These are phyloP conservation scores for Staphylotrichum longicolle DNA, from an alignment of 495 filamentous ascomycete genomes.

Conservation along the genomic window DNA sequence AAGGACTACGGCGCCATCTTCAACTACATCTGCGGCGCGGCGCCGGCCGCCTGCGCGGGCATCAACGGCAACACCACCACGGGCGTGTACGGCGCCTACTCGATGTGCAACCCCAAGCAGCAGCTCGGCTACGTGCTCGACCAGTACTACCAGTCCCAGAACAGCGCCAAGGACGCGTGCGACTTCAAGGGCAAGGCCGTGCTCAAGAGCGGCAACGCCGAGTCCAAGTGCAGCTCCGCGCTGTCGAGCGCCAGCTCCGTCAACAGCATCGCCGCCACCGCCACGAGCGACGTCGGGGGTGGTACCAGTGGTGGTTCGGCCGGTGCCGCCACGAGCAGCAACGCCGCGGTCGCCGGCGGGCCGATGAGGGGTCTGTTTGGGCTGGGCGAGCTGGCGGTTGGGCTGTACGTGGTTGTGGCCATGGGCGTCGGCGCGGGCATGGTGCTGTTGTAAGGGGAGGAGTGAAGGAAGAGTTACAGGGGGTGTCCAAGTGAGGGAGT, in stretches of 20 bases:
- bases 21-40: constrained; percentile 64
- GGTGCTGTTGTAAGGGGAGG: constrained; percentile 63
- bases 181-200: constrained; percentile 58
- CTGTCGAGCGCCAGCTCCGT: constrained; percentile 46
- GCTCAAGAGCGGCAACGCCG: constrained; percentile 17
- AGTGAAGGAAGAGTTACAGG: too few species aligned
- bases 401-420: constrained; percentile 66
- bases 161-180: constrained; percentile 59
- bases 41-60: constrained; percentile 58
- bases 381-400: constrained; percentile 62
- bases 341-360: constrained; percentile 32
- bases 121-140: constrained; percentile 81
- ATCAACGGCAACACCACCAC: constrained; percentile 66
- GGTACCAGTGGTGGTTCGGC: background rate
- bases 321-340: constrained; percentile 24
- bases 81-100: constrained; percentile 82
- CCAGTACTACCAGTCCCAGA: constrained; percentile 70
- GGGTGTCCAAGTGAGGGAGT: background rate
- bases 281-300: constrained; percentile 33
- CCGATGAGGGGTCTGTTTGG: constrained; percentile 55
- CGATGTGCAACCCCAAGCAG: constrained; percentile 78
- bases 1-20: constrained; percentile 66
- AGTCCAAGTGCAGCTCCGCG: constrained; percentile 33
- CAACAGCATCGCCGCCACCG: constrained; percentile 45
- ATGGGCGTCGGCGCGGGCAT: constrained; percentile 68